phyloP scores from a whole-genome alignment of 805 yeast genomes.

The Suhomyces sp. region DNA sequence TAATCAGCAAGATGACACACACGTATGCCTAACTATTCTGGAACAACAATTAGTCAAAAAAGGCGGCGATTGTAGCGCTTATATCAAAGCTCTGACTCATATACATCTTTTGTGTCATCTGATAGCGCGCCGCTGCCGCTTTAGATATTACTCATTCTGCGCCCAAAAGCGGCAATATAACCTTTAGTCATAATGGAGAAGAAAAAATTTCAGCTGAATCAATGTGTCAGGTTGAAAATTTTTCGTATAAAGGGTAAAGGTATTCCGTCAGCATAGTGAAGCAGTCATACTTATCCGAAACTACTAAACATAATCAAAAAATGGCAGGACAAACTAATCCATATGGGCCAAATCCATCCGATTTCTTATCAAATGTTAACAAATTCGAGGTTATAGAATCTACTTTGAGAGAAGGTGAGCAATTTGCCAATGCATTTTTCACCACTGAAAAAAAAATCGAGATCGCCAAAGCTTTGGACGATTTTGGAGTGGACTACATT shows the following conservation, averaged over 20 bases:
- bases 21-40: not conserved
- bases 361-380: constrained; percentile 83
- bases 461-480: constrained; percentile 95
- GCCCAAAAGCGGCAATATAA: constrained; percentile 1
- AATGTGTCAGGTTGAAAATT: constrained; percentile 1
- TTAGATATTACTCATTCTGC: constrained; percentile 1
- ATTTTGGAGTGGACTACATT: constrained; percentile 96
- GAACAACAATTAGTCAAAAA: not conserved
- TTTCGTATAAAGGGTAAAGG: constrained; percentile 4
- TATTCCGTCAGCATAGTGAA: not conserved
- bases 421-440: constrained; percentile 96
- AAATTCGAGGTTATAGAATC: constrained; percentile 91
- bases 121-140: constrained; percentile 5
- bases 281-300: not conserved
- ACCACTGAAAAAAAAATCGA: constrained; percentile 92
- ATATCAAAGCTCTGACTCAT: constrained; percentile 3
- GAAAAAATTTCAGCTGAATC: constrained; percentile 4
- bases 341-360: constrained; percentile 94
- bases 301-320: not conserved
- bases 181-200: not conserved
- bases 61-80: not conserved
- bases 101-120: constrained; percentile 1
- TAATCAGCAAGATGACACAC: not conserved
- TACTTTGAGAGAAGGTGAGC: constrained; percentile 97
- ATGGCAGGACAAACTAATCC: constrained; percentile 52